Conservation (phyloP, 768 basidiomycete species). For the Mycena sanguinolenta region DNA sequence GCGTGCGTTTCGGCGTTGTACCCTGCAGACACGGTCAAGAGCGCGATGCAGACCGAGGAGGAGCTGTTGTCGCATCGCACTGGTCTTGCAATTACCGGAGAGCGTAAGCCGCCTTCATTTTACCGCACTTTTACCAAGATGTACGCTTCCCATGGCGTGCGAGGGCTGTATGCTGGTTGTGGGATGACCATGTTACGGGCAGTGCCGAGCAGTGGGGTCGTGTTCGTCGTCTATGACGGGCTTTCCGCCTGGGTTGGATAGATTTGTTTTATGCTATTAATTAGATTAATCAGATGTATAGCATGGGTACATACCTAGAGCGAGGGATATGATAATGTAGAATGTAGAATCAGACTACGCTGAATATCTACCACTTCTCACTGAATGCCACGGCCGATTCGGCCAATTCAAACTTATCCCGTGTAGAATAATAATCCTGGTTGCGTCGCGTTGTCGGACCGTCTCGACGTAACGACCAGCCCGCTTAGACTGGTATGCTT, state of each 20-base stretch:
- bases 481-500: too few relatives aligned
- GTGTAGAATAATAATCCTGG: too few relatives aligned
- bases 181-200: conserved; percentile 90
- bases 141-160: conserved; percentile 81
- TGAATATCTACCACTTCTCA: not conserved
- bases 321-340: too few relatives aligned
- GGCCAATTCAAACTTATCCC: too few relatives aligned
- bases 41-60: conserved; percentile 93
- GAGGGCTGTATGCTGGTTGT: conserved; percentile 92
- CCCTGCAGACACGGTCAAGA: conserved; percentile 96
- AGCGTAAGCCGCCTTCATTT: conserved; percentile 52
- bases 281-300: conserved; percentile 11
- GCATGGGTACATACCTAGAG: too few relatives aligned
- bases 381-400: not conserved
- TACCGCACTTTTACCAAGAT: conserved; percentile 74
- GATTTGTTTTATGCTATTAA: conserved; percentile 23
- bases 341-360: not conserved
- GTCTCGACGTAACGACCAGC: too few relatives aligned
- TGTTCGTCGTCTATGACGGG: conserved; percentile 93
- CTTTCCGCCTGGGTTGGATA: conserved; percentile 63
- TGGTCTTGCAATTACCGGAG: conserved; percentile 36
- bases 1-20: conserved; percentile 91
- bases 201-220: conserved; percentile 91
- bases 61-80: conserved; percentile 75
- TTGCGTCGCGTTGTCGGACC: too few relatives aligned